phyloP scores from a whole-genome alignment of 2,329 filamentous ascomycete species.

The Sphaerulina musiva region DNA sequence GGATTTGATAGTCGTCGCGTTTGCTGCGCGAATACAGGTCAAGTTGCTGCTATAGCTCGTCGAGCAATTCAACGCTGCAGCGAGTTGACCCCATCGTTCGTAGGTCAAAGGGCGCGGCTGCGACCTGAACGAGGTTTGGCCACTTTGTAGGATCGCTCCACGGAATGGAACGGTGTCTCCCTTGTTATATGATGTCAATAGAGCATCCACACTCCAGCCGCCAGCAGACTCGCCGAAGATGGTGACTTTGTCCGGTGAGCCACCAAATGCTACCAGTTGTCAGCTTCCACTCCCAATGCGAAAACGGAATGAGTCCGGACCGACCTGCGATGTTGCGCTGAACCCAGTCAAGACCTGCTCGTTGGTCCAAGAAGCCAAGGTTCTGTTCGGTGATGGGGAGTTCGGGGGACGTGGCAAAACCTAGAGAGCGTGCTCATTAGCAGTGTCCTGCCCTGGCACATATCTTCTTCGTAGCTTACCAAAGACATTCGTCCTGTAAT shows the following conservation, averaged over 20 bases:
- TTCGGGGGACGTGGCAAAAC: slow-evolving; percentile 36
- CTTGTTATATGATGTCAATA: slow-evolving; percentile 29
- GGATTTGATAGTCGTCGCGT: slow-evolving; percentile 29
- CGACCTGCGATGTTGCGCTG: slow-evolving; percentile 31
- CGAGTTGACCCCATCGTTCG: slow-evolving; percentile 26
- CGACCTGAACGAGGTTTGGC: slow-evolving; percentile 27
- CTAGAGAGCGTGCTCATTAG: slow-evolving; percentile 9
- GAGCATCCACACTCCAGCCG: slow-evolving; percentile 29
- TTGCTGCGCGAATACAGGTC: slow-evolving; percentile 29
- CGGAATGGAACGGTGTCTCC: slow-evolving; percentile 31
- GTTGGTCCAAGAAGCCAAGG: slow-evolving; percentile 36
- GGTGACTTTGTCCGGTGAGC: slow-evolving; percentile 34
- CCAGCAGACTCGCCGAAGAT: slow-evolving; percentile 35
- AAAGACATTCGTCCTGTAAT: slow-evolving; percentile 32
- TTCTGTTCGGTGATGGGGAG: slow-evolving; percentile 32
- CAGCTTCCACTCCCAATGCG: not conserved
- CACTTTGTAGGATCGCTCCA: slow-evolving; percentile 32
- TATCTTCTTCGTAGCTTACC: not conserved
- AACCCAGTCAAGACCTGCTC: slow-evolving; percentile 35
- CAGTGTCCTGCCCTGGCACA: not conserved
- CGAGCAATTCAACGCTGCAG: slow-evolving; percentile 26
- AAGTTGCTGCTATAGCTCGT: slow-evolving; percentile 25
- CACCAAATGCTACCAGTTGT: slow-evolving; percentile 28
- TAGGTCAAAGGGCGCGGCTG: slow-evolving; percentile 15
- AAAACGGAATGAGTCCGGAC: not conserved